Conservation (phyloP, 805 yeast species). For the Citeromyces nyonsensis region DNA sequence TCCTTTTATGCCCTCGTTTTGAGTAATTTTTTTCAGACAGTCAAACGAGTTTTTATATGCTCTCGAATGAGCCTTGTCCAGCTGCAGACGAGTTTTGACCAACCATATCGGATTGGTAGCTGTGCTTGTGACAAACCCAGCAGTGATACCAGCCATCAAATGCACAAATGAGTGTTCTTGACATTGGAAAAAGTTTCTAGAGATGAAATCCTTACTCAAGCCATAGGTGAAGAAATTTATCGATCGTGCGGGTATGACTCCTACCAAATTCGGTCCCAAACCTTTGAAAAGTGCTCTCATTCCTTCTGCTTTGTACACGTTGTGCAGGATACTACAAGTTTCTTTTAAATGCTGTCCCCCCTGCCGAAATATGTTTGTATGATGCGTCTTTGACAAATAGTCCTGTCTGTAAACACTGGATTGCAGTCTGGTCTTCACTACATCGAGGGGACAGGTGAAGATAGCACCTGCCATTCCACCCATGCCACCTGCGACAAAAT, state of each 20-base stretch:
- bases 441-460: slow-evolving; percentile 88
- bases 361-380: slow-evolving; percentile 19
- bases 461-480: slow-evolving; percentile 99
- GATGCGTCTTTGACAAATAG: slow-evolving; percentile 26
- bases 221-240: slow-evolving; percentile 95
- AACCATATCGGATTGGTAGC: slow-evolving; percentile 98
- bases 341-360: slow-evolving; percentile 57
- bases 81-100: slow-evolving; percentile 84
- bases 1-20: slow-evolving; percentile 66
- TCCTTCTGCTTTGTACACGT: slow-evolving; percentile 68
- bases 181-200: slow-evolving; percentile 52
- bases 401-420: slow-evolving; percentile 62
- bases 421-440: slow-evolving; percentile 89
- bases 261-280: slow-evolving; percentile 89
- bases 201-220: slow-evolving; percentile 69
- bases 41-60: slow-evolving; percentile 77
- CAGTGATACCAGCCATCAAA: slow-evolving; percentile 71
- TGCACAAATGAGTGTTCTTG: slow-evolving; percentile 78
- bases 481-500: slow-evolving; percentile 80
- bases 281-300: slow-evolving; percentile 82
- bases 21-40: slow-evolving; percentile 55
- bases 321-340: slow-evolving; percentile 56
- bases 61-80: slow-evolving; percentile 55
- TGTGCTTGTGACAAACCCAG: slow-evolving; percentile 90
- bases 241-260: slow-evolving; percentile 95